A percentile compares a stretch with the other conserved stretches of the same genome.
phyloP scores from a whole-genome alignment of 192 early-diverging fungal genomes.

The Bifiguratus adelaidae region DNA sequence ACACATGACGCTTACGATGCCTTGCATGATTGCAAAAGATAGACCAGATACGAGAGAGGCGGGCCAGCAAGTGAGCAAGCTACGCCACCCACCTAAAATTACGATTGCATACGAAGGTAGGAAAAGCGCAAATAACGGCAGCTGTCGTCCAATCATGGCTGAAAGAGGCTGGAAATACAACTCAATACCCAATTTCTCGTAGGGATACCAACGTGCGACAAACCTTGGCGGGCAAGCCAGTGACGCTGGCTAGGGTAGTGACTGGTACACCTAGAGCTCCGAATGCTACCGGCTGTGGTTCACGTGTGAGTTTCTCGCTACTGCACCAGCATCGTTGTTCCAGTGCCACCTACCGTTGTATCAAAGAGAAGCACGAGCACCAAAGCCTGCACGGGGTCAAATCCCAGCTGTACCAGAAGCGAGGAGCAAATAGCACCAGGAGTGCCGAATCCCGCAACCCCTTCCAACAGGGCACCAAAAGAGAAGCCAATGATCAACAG shows the following conservation, averaged over 20 bases:
- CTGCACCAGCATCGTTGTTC: no score
- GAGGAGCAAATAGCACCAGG: slow-evolving; percentile 28
- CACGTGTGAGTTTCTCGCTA: no score
- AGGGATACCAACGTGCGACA: no score
- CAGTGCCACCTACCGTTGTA: slow-evolving; percentile 19
- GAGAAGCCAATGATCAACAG: slow-evolving; percentile 17
- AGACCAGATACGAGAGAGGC: slow-evolving; percentile 11
- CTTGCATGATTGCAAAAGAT: slow-evolving; percentile 21
- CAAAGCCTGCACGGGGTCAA: slow-evolving; percentile 22
- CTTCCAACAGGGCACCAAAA: slow-evolving; percentile 9
- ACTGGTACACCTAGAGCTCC: slow-evolving; percentile 22
- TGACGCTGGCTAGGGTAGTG: slow-evolving; percentile 20
- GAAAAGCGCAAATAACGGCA: slow-evolving; percentile 17
- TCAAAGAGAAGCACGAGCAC: slow-evolving; percentile 19
- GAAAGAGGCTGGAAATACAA: no score
- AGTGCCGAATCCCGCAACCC: slow-evolving; percentile 24
- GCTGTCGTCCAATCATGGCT: slow-evolving; percentile 23
- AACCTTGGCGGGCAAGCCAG: slow-evolving; percentile 12
- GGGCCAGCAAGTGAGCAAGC: slow-evolving; percentile 21
- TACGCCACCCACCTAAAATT: slow-evolving; percentile 18
- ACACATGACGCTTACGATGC: neutral
- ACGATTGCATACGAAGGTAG: slow-evolving; percentile 16
- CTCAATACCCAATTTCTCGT: no score
- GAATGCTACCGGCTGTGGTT: neutral
- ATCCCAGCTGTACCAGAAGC: slow-evolving; percentile 21